Base-by-base conservation (phyloP, 2,329 filamentous ascomycete genomes). In the Beauveria brongniartii region DNA sequence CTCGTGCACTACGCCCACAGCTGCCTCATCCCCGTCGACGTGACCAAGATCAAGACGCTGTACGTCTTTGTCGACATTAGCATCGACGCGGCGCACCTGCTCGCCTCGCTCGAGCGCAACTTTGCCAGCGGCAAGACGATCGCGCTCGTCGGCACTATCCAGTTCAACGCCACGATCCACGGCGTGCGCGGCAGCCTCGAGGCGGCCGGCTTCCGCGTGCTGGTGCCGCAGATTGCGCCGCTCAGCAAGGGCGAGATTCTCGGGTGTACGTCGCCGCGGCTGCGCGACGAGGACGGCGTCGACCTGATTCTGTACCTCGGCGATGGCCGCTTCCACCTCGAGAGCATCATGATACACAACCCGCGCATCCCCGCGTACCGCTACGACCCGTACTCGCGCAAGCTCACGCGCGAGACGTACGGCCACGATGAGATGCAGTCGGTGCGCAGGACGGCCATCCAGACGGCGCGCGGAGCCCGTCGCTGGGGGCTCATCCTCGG, bases 261-360 rank as follows among this genome's bases (percentile, higher is more conserved):
- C 1, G 94, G 94, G n/a, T 99, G 94, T 73, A 99, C 94, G 8
- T 96, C 92, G 0, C 94, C 94, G 0, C 82, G 82, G 24, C 79
- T 93, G 3, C 72, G 78, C 16, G 73, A 81, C 12, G 79, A 78
- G 12, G 82, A 83, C 52, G 76, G 74, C 47, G 84, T 92, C 24
- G 90, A 96, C 70, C 75, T 91, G 64, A 88, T 97, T 51, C 78
- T 97, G 1, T 97, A 97, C 72, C 84, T 97, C 16, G 92, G 92
- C 52, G 92, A 97, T 70, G 92, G 92, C 14, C 85, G 92, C 62
- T 97, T 97, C 78, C 94, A 99, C 72, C 88, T 99, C 48, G 94
- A 99, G 75, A 95, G 91, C 69, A 93, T 95, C 69, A 99, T 99
- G 93, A 99, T 99, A 66, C 94, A 97, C 71, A 99, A 99, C 75